These are phyloP conservation scores for Plasmopara viticola DNA, from an alignment of 352 stramenopile species.

Conservation along the genomic window DNA sequence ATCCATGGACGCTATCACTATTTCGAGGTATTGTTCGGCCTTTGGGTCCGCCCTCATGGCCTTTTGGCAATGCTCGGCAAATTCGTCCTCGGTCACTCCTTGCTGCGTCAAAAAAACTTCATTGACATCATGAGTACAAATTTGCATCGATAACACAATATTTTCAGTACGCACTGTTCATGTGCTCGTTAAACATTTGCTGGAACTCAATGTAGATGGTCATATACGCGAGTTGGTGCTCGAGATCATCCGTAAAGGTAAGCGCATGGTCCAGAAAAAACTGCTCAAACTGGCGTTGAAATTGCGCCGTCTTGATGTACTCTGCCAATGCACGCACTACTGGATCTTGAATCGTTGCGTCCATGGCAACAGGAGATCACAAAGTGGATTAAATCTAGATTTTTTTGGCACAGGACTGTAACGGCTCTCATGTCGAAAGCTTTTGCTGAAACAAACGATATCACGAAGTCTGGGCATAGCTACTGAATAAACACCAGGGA, in stretches of 20 bases:
- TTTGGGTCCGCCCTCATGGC: conserved; percentile 52
- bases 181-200: conserved; percentile 64
- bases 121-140: neutral
- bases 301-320: conserved; percentile 51
- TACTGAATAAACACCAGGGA: too few species aligned
- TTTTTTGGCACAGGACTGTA: too few species aligned
- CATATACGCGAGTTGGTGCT: conserved; percentile 72
- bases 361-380: conserved; percentile 10
- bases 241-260: conserved; percentile 50
- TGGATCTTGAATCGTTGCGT: conserved; percentile 47
- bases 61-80: conserved; percentile 41
- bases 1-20: conserved; percentile 75
- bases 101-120: conserved; percentile 50
- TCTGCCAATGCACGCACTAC: conserved; percentile 50
- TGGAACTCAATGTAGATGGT: conserved; percentile 68
- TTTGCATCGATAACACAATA: neutral
- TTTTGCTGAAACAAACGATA: too few species aligned
- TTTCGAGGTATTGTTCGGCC: conserved; percentile 62
- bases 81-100: conserved; percentile 52
- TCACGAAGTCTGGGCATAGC: too few species aligned
- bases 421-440: too few species aligned
- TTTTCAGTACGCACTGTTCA: conserved; percentile 31
- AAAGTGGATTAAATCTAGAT: too few species aligned
- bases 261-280: conserved; percentile 71
- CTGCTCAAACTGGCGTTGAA: conserved; percentile 67